Base-by-base conservation (phyloP, 1,284 basidiomycete species). In the Xanthoconium separans region DNA sequence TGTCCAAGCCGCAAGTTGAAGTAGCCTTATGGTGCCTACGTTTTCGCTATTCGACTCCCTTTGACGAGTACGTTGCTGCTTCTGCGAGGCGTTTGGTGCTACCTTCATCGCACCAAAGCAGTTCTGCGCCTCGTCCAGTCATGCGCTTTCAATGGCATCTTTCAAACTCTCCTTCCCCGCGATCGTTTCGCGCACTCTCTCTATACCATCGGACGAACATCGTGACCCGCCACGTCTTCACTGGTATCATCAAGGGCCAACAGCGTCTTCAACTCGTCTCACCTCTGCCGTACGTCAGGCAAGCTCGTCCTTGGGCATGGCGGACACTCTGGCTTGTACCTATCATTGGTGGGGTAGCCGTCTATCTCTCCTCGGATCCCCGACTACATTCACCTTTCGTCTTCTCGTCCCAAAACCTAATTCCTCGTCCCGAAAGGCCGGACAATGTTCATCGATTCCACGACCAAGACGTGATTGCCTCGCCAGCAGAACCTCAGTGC, bases 371-470 rank as follows among this genome's bases (percentile, higher is more conserved):
- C 39, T 83, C 41, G 48, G 64, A 48, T 69, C 65, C 71, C 37
- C 66, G 73, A 44, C 71, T 77, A 36, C 63, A 73, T 50, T 68
- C 78, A 51, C 72, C 77, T 40, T 71, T 73, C 58, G 63, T 87
- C 44, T 79, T 87, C 58, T 71, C 80, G 3, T 85, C 84, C 4
- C 78, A 85, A 4, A 76, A 77, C 44, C 69, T 88, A 50, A 87
- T 89, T 56, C 86, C 87, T 40, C 83, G 81, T 63, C 73, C 75
- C 24, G 65, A 70, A 39, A 60, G 65, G 4, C 58, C 61, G 41
- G 50, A 61, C 20, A 42, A 58, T 20, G 56, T 66, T 30, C 62
- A 63, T 42, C 55, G 45, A 36, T 64, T 65, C 36, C 42, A 18
- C 24, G 56, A 54, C 30, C 57, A 67, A 37, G 70, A 70, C 36